These are phyloP conservation scores for Ceratocystis destructans DNA, from an alignment of 2,329 filamentous ascomycete species.

Conservation along the genomic window DNA sequence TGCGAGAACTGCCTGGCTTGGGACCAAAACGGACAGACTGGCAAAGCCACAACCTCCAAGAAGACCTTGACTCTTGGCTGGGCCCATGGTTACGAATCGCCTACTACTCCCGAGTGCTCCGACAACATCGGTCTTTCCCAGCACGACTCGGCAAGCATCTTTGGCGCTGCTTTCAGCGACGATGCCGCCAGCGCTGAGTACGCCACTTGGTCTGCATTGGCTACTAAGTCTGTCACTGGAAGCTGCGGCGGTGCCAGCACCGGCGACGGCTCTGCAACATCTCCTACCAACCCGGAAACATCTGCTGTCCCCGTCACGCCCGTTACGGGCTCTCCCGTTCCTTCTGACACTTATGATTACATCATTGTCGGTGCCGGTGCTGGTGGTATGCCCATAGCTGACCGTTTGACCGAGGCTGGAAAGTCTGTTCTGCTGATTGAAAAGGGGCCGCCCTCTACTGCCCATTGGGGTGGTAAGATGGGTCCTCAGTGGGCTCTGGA, in stretches of 20 bases:
- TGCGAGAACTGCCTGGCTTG: conserved; percentile 31
- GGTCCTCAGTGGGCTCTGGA: conserved; percentile 47
- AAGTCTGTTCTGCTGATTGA: conserved; percentile 52
- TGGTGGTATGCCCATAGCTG: conserved; percentile 46
- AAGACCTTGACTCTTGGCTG: conserved; percentile 40
- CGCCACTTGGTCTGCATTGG: conserved; percentile 31
- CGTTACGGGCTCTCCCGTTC: conserved; percentile 7
- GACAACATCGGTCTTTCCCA: conserved; percentile 35
- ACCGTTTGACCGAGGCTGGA: conserved; percentile 43
- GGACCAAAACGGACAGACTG: conserved; percentile 35
- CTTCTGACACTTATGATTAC: conserved; percentile 36
- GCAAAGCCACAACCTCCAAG: conserved; percentile 32
- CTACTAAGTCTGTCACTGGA: conserved; percentile 30
- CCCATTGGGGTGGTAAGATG: conserved; percentile 49
- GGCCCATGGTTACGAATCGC: conserved; percentile 36
- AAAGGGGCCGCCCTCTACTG: conserved; percentile 47
- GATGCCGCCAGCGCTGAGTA: conserved; percentile 25
- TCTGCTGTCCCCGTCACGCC: conserved; percentile 25
- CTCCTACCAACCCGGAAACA: conserved; percentile 20
- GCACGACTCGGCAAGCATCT: conserved; percentile 36
- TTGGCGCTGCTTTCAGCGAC: conserved; percentile 31
- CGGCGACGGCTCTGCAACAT: neutral
- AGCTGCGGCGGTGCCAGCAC: conserved; percentile 23
- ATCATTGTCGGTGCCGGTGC: conserved; percentile 51
- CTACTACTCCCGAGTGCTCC: conserved; percentile 31